Evolutionary conservation across 306 rosid genomes (phyloP).

Genomic region (Parietaria judaica): DNA sequence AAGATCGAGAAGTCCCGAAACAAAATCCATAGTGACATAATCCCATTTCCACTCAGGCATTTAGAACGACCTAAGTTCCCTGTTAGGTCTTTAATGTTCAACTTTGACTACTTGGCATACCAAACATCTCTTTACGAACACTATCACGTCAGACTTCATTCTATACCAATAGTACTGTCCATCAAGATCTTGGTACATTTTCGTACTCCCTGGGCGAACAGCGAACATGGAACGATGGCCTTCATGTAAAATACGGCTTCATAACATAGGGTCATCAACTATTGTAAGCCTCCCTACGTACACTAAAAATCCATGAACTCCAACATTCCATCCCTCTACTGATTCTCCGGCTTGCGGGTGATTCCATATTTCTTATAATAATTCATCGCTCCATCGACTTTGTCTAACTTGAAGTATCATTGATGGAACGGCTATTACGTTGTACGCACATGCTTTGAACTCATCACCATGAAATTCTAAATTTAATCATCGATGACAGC

Average conservation of each 20-base stretch:
- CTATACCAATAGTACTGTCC: background rate
- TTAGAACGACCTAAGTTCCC: background rate
- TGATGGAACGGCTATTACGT: no score
- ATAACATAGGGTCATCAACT: background rate
- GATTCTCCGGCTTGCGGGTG: no score
- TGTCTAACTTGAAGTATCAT: no score
- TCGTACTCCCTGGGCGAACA: background rate
- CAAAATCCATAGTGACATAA: background rate
- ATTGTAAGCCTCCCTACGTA: background rate
- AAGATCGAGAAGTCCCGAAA: background rate
- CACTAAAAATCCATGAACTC: background rate
- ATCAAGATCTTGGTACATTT: background rate
- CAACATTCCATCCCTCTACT: no score
- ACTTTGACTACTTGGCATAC: background rate
- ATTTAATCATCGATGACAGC: background rate
- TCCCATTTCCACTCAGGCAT: background rate
- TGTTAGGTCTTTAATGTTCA: background rate
- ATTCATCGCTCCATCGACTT: no score
- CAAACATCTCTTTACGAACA: background rate
- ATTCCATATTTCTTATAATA: no score
- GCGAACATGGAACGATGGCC: background rate
- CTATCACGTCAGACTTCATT: background rate
- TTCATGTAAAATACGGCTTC: background rate
- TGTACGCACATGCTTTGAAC: no score
- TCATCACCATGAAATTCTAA: background rate